Base-by-base conservation (phyloP, 2,329 filamentous ascomycete genomes). In the Epichloe brachyelytri region DNA sequence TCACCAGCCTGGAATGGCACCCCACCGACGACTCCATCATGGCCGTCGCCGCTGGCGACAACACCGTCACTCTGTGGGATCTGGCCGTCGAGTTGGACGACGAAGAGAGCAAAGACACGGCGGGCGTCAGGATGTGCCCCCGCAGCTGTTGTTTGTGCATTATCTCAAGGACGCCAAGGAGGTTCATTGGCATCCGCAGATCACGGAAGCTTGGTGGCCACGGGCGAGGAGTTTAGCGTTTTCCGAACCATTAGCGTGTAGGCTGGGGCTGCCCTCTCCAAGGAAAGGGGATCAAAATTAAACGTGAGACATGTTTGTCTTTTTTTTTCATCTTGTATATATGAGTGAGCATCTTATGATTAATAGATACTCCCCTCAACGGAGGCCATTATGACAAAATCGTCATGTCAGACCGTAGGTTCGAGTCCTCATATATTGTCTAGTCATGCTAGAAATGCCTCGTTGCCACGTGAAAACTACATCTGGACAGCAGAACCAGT, bases 1-100 rank as follows among this genome's bases (percentile, higher is more conserved):
- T 98, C 61, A 98, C 93, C 6, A 88, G 85, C 59, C 79, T 98
- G 39, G 90, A 97, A 71, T 98, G 93, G 91, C 91, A 97, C 68
- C 91, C 93, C 2, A 91, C 88, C 1, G 93, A 98, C 63, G 91
- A 98, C 74, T 94, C 86, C 65, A 94, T 97, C 62, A 82, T 98
- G 15, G 86, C 88, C 3, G 89, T 97, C 41, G 91, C 88, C 20
- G 88, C 88, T 0, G 93, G 85, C 43, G 93, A 98, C 68, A 91
- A 90, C 70, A 97, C 91, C 0, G 80, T 97, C 34, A 96, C 93
- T 1, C 72, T 97, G 34, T 97, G 93, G 93, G 93, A 98, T 78
- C 69, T 98, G 64, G 89, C 90, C 0, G 93, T 97, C 52, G 93
- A 98, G 74, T 67, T 97, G 54, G 93, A 98, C 60, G 93, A 97